phyloP scores from a whole-genome alignment of 148 eudicot species.

The Rhododendron mucronatum region DNA sequence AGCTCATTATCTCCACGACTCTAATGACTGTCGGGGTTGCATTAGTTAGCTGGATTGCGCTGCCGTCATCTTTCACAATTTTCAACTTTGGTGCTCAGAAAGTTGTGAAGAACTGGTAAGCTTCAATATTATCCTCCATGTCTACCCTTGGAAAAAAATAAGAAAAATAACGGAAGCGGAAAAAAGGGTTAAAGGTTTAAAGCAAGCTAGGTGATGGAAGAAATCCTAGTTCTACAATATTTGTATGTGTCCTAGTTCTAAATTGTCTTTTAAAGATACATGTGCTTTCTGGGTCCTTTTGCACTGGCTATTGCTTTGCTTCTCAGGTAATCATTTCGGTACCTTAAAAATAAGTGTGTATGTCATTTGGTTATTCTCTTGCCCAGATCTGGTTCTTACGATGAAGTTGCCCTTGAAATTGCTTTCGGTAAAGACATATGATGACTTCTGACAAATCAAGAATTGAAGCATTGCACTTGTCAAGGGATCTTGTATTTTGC shows the following conservation, averaged over 20 bases:
- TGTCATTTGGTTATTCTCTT: background rate
- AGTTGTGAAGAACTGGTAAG: conserved; percentile 73
- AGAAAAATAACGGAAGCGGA: background rate
- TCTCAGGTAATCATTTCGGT: background rate
- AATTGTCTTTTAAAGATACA: background rate
- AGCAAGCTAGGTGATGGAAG: background rate
- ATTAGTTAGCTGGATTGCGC: conserved; percentile 48
- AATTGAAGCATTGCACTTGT: background rate
- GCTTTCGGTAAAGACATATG: background rate
- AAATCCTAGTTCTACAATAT: background rate
- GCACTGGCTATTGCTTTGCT: background rate
- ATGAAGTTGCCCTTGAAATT: too few relatives aligned
- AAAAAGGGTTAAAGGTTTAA: background rate
- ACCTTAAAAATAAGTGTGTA: background rate
- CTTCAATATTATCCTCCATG: background rate
- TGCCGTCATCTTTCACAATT: conserved; percentile 76
- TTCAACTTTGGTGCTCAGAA: conserved; percentile 75
- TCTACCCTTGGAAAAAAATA: background rate
- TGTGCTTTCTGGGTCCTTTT: background rate
- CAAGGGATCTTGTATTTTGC: background rate
- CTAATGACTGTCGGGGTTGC: conserved; percentile 79
- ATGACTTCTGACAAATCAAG: background rate
- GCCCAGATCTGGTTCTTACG: too few relatives aligned
- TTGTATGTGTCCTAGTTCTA: background rate
- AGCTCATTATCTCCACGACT: conserved; percentile 70